Evolutionary conservation across 2,329 filamentous ascomycete species (phyloP).

Genomic region (Arthrocladium fulminans): DNA sequence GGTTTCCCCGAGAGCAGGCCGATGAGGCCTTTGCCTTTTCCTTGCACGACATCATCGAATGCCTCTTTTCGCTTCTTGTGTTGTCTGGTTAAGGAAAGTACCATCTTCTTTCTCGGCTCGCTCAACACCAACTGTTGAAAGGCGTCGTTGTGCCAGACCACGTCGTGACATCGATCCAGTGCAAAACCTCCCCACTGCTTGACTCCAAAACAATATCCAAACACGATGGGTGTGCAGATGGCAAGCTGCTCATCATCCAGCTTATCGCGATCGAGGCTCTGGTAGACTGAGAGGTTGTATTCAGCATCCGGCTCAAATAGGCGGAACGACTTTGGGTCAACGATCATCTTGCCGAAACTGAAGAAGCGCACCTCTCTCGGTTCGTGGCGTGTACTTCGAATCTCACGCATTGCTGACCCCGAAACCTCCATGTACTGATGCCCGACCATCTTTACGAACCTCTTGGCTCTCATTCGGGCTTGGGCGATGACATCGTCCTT

Average conservation of each 20-base stretch:
- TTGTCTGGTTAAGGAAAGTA: too few species aligned
- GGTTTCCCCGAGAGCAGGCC: too few species aligned
- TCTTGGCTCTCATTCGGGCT: constrained; percentile 59
- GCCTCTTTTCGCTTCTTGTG: too few species aligned
- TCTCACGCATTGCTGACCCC: constrained; percentile 2
- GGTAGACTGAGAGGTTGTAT: constrained; percentile 3
- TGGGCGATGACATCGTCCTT: constrained; percentile 70
- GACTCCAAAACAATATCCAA: constrained; percentile 8
- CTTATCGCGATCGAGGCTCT: neutral
- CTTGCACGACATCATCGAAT: too few species aligned
- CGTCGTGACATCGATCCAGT: too few species aligned
- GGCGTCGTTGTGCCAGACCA: too few species aligned
- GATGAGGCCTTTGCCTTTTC: too few species aligned
- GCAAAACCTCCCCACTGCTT: constrained; percentile 24
- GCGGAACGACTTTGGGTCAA: constrained; percentile 3
- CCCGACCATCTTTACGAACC: neutral
- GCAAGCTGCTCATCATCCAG: constrained; percentile 4
- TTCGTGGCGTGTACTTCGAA: neutral
- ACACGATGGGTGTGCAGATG: constrained; percentile 5
- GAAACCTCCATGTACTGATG: constrained; percentile 5
- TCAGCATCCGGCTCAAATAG: constrained; percentile 5
- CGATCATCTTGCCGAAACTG: constrained; percentile 6
- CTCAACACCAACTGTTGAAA: too few species aligned
- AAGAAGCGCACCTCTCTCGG: constrained; percentile 1
- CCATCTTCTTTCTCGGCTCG: too few species aligned